Evolutionary conservation across 1,284 basidiomycete species (phyloP), one percentile per base, ranked within the genome.

Genomic region (Apiotrichum mycotoxinovorans): DNA sequence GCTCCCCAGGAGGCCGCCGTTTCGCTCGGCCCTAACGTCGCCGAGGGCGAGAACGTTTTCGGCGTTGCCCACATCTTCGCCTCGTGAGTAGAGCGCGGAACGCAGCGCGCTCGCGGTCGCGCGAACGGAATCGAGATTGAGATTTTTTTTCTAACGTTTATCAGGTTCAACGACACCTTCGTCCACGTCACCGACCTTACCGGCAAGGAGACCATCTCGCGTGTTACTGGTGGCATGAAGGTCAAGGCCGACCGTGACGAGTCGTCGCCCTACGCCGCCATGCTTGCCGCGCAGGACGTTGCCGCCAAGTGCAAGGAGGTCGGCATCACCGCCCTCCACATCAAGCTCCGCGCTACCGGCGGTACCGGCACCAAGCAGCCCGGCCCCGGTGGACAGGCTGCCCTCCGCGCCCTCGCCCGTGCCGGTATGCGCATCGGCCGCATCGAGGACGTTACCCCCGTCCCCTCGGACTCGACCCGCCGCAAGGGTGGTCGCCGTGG

Each of bases 401-500:
- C 96, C 55, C 89, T 98, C 76, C 91, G 95, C 80, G 95, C 95
- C 56, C 88, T 98, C 62, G 96, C 95, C 72, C 94, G 96, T 83
- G 88, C 95, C 63, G 95, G 96, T 58, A 97, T 99, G 93, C 84
- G 90, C 70, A 98, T 99, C 71, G 96, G 95, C 64, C 86, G 95
- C 70, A 98, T 98, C 71, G 95, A 95, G 83, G 82, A 83, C 72
- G 95, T 98, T 61, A 98, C 95, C 57, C 95, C 95, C 69, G 86
- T 95, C 66, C 95, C 95, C 62, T 95, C 94, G 62, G 96, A 98
- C 80, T 93, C 88, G 66, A 98, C 95, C 70, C 87, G 95, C 75
- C 86, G 93, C 82, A 98, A 94, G 93, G 95, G 95, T 87, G 95
- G 95, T 95, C 91, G 95, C 72, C 93, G 95, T 83, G 95, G 95